Conservation (phyloP, 306 rosid genomes). For the Luffa aegyptiaca region DNA sequence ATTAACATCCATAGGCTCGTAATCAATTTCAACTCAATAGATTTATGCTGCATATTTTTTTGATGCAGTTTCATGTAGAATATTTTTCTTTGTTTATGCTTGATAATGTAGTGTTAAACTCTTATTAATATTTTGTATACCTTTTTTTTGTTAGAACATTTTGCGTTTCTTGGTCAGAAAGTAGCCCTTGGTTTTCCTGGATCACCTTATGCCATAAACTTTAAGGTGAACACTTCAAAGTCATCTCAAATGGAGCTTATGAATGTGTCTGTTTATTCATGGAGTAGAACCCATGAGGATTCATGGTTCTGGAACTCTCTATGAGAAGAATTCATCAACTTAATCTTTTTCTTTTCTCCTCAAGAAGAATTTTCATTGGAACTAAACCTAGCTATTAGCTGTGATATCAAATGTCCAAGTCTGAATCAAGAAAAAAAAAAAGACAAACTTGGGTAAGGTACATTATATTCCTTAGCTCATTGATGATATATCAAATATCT, state of each 20-base stretch:
- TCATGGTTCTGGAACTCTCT: too few species aligned
- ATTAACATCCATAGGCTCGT: not conserved
- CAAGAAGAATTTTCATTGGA: too few species aligned
- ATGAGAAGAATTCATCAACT: too few species aligned
- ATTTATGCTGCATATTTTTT: slow-evolving; percentile 9
- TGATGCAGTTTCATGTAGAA: slow-evolving; percentile 4
- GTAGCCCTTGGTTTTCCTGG: slow-evolving; percentile 74
- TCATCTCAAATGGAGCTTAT: slow-evolving; percentile 61
- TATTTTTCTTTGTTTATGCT: slow-evolving; percentile 6
- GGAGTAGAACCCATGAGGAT: too few species aligned
- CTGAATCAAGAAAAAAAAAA: too few species aligned
- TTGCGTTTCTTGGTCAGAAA: slow-evolving; percentile 76
- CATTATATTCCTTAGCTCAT: too few species aligned
- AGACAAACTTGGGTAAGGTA: too few species aligned
- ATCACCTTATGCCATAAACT: slow-evolving; percentile 76
- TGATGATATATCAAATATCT: too few species aligned
- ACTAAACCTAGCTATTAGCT: too few species aligned
- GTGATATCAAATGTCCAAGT: too few species aligned
- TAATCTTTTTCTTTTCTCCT: too few species aligned
- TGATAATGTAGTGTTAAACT: slow-evolving; percentile 1
- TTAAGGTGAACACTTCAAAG: slow-evolving; percentile 35
- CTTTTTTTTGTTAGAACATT: slow-evolving; percentile 57
- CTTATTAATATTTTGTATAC: slow-evolving; percentile 22
- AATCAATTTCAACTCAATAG: not conserved
- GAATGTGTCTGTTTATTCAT: slow-evolving; percentile 72